These are phyloP conservation scores for Austroboletus sp. DNA, from an alignment of 1,284 basidiomycete genomes.

Conservation along the genomic window DNA sequence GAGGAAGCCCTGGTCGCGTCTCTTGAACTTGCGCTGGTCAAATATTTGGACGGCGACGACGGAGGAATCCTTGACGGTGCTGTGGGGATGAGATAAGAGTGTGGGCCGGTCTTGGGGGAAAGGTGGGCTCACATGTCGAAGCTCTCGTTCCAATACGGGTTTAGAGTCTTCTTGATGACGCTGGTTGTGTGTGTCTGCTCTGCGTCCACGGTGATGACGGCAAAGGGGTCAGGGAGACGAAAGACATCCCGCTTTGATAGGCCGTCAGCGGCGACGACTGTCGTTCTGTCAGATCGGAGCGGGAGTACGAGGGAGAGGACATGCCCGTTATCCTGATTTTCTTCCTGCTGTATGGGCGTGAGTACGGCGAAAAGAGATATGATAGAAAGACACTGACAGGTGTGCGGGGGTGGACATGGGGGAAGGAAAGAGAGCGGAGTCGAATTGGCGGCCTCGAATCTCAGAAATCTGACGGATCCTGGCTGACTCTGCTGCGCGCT, in stretches of 20 bases:
- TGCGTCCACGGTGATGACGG: conserved; percentile 89
- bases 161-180: conserved; percentile 84
- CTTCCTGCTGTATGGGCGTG: conserved; percentile 39
- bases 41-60: conserved; percentile 93
- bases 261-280: conserved; percentile 85
- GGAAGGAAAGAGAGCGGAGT: not conserved
- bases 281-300: not conserved
- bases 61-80: conserved; percentile 84
- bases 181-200: conserved; percentile 91
- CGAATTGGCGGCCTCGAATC: not conserved
- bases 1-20: conserved; percentile 89
- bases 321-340: conserved; percentile 57
- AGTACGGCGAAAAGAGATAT: conserved; percentile 2
- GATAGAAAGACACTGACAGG: conserved; percentile 22
- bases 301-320: conserved; percentile 8
- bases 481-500: conserved; percentile 9
- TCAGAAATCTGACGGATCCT: not conserved
- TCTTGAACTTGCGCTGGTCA: conserved; percentile 95
- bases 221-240: conserved; percentile 88
- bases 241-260: conserved; percentile 88
- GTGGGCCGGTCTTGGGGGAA: too few relatives aligned
- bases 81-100: conserved; percentile 30
- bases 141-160: conserved; percentile 92
- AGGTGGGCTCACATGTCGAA: conserved; percentile 67
- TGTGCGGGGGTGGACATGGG: conserved; percentile 26